Conservation (phyloP, 2,329 filamentous ascomycete species). For the Sclerotinia trifoliorum region DNA sequence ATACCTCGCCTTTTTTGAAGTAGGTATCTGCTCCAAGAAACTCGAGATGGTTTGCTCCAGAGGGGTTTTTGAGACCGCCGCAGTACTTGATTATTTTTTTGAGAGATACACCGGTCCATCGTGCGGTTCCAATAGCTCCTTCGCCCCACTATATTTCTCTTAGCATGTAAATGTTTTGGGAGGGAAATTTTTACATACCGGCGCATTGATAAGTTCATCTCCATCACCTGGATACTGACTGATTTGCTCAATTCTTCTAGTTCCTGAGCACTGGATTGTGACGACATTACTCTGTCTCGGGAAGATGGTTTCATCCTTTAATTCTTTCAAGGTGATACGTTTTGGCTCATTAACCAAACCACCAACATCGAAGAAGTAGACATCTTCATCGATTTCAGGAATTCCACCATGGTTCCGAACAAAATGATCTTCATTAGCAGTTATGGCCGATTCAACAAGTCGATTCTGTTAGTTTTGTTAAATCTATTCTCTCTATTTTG, state of each 20-base stretch:
- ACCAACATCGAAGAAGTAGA: conserved; percentile 28
- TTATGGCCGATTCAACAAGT: conserved; percentile 56
- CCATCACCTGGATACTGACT: conserved; percentile 63
- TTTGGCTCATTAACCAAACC: conserved; percentile 31
- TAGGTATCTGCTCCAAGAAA: conserved; percentile 71
- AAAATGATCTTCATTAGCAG: conserved; percentile 62
- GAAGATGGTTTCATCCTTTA: conserved; percentile 31
- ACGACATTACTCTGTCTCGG: conserved; percentile 46
- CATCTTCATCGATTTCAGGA: conserved; percentile 57
- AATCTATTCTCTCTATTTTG: background rate
- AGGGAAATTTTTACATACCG: conserved; percentile 32
- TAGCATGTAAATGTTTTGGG: background rate
- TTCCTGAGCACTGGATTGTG: conserved; percentile 68
- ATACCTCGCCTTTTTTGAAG: conserved; percentile 61
- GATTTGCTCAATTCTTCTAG: conserved; percentile 68
- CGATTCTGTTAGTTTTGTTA: conserved; percentile 34
- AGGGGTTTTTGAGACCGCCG: conserved; percentile 53
- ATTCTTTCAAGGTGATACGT: conserved; percentile 27
- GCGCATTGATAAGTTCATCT: conserved; percentile 54
- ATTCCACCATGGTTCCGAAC: conserved; percentile 72
- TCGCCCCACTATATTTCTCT: conserved; percentile 53
- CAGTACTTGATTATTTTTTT: conserved; percentile 71
- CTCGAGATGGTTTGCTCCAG: conserved; percentile 60
- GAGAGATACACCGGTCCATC: conserved; percentile 61
- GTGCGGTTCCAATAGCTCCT: conserved; percentile 65